phyloP scores from a whole-genome alignment of 345 rosid genomes.

The Corchorus capsularis region DNA sequence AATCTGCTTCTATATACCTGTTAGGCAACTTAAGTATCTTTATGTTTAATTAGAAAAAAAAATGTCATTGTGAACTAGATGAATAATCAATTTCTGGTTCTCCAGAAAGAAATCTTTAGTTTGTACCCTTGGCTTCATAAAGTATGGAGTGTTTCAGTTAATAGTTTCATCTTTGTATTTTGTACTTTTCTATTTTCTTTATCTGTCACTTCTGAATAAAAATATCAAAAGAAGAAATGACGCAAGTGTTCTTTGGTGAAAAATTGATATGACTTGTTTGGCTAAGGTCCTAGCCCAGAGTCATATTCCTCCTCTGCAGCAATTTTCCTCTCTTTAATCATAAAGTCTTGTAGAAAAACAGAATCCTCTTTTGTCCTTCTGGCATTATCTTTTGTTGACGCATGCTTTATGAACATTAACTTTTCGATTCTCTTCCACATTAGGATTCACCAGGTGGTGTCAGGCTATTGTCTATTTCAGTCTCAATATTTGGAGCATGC shows the following conservation, averaged over 20 bases:
- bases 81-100: background rate
- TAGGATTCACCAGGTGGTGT: conserved; percentile 76
- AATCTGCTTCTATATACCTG: background rate
- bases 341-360: background rate
- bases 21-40: background rate
- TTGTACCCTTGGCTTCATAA: background rate
- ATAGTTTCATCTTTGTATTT: background rate
- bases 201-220: background rate
- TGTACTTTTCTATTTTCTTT: background rate
- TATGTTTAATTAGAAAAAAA: background rate
- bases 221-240: background rate
- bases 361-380: background rate
- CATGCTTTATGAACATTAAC: conserved; percentile 22
- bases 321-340: background rate
- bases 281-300: background rate
- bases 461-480: conserved; percentile 67
- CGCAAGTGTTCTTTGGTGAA: background rate
- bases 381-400: background rate
- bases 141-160: background rate
- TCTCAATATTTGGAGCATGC: conserved; percentile 81
- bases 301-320: background rate
- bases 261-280: background rate
- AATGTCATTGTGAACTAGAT: background rate
- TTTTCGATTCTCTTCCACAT: conserved; percentile 25
- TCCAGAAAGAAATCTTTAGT: background rate